Conservation (phyloP, 768 basidiomycete genomes). For the Leccinum aurantiacum region DNA sequence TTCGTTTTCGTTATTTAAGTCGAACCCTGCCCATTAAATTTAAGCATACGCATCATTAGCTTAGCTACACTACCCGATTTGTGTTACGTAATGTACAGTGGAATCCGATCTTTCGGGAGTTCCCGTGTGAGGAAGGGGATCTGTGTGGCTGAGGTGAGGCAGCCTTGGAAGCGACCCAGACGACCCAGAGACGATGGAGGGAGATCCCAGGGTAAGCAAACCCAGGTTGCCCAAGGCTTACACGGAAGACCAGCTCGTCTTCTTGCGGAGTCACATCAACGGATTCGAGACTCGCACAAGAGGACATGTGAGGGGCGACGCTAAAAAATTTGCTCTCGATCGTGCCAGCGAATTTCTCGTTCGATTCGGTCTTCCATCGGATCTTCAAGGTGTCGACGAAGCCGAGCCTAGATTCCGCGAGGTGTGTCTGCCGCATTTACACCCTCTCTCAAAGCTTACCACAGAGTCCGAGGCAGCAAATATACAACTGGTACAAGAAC, state of each 20-base stretch:
- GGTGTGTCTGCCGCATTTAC: slow-evolving; percentile 34
- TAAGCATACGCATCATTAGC: background rate
- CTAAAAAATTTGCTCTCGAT: slow-evolving; percentile 67
- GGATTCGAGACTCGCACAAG: slow-evolving; percentile 62
- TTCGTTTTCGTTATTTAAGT: background rate
- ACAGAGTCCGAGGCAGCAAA: slow-evolving; percentile 43
- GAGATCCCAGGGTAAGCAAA: slow-evolving; percentile 66
- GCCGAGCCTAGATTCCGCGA: slow-evolving; percentile 61
- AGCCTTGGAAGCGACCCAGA: slow-evolving; percentile 6
- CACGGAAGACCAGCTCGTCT: slow-evolving; percentile 60
- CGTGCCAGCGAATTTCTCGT: slow-evolving; percentile 60
- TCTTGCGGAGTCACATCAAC: slow-evolving; percentile 50
- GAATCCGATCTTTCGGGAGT: slow-evolving; percentile 30
- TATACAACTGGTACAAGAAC: slow-evolving; percentile 76
- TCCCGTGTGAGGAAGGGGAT: slow-evolving; percentile 16
- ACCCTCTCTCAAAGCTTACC: background rate
- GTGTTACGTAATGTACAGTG: slow-evolving; percentile 4
- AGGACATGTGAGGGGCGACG: slow-evolving; percentile 62
- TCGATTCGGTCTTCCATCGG: slow-evolving; percentile 56
- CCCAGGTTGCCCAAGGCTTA: slow-evolving; percentile 65
- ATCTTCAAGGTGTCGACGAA: slow-evolving; percentile 55
- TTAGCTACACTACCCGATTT: background rate
- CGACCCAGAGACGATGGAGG: slow-evolving; percentile 34
- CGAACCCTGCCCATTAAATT: background rate
- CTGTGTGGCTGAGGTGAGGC: slow-evolving; percentile 23